Evolutionary conservation across 352 stramenopile genomes (phyloP).

Genomic region (Phytophthora cryptogea): DNA sequence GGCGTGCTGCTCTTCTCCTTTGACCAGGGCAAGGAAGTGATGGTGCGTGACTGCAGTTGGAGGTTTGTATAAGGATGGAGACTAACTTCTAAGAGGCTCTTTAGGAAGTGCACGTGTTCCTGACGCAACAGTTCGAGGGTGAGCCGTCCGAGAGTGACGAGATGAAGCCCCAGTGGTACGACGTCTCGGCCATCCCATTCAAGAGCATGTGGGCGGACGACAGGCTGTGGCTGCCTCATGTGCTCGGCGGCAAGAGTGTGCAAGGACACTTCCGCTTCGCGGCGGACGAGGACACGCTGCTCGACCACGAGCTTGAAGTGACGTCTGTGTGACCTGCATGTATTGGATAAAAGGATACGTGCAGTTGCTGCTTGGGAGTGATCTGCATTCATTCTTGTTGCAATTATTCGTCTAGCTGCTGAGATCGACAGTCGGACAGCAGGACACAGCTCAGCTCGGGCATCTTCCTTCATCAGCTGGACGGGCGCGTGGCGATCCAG

Average conservation of each 20-base stretch:
- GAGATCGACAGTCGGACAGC: too few species aligned
- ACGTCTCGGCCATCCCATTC: conserved; percentile 65
- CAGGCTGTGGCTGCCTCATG: conserved; percentile 74
- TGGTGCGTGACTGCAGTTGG: conserved; percentile 41
- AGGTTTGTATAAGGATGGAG: neutral
- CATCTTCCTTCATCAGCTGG: conserved; percentile 7
- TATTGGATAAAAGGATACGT: neutral
- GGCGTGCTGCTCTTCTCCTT: conserved; percentile 73
- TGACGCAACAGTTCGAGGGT: conserved; percentile 62
- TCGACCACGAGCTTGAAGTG: conserved; percentile 51
- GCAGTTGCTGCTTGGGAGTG: neutral
- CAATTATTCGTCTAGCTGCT: neutral
- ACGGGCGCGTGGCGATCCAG: conserved; percentile 85
- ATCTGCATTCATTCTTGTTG: neutral
- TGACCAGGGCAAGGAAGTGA: conserved; percentile 50
- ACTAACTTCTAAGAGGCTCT: conserved; percentile 2
- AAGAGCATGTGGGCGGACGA: conserved; percentile 90
- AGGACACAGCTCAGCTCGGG: too few species aligned
- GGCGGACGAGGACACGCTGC: conserved; percentile 68
- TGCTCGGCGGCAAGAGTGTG: conserved; percentile 72
- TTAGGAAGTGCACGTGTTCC: conserved; percentile 86
- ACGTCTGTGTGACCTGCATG: neutral
- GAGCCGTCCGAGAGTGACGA: conserved; percentile 87
- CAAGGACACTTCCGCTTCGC: conserved; percentile 76
- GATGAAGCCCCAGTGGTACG: conserved; percentile 88